These are phyloP conservation scores for Argentina anserina DNA, from an alignment of 306 rosid species.

Conservation along the genomic window DNA sequence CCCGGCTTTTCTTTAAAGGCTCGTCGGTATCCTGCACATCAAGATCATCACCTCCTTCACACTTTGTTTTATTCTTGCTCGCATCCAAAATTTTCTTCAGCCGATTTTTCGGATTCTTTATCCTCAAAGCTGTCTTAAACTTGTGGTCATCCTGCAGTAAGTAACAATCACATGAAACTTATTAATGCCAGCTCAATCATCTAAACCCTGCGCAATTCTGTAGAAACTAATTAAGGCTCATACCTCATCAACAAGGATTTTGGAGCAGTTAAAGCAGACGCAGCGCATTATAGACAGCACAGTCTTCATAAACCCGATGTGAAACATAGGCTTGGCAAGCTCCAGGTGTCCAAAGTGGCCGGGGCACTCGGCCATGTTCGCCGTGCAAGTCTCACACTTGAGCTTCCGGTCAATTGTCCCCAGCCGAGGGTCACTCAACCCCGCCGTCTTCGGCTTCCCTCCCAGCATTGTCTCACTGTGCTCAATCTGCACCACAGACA, in stretches of 20 bases:
- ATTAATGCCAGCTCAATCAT: not conserved
- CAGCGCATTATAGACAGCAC: conserved; percentile 78
- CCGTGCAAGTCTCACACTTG: conserved; percentile 97
- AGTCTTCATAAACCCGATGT: conserved; percentile 87
- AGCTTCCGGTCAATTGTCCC: conserved; percentile 91
- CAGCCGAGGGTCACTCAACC: conserved; percentile 86
- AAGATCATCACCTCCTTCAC: conserved; percentile 97
- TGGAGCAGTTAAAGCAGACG: conserved; percentile 96
- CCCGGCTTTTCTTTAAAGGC: conserved; percentile 76
- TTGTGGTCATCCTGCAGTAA: conserved; percentile 77
- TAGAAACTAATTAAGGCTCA: not conserved
- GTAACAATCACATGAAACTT: conserved; percentile 9
- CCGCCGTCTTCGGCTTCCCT: conserved; percentile 86
- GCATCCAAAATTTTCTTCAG: conserved; percentile 81
- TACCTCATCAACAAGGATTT: conserved; percentile 89
- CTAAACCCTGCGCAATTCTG: not conserved
- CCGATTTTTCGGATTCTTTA: conserved; percentile 78
- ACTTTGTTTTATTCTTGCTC: conserved; percentile 83
- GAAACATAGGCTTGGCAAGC: conserved; percentile 98
- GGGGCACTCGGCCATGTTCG: conserved; percentile 95
- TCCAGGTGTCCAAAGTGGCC: conserved; percentile 97
- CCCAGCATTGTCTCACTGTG: conserved; percentile 87
- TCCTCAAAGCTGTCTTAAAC: conserved; percentile 84
- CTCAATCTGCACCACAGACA: conserved; percentile 95
- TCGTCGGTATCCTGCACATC: conserved; percentile 67